Evolutionary conservation across 2,329 filamentous ascomycete genomes (phyloP).

Genomic region (Talaromyces verruculosus): DNA sequence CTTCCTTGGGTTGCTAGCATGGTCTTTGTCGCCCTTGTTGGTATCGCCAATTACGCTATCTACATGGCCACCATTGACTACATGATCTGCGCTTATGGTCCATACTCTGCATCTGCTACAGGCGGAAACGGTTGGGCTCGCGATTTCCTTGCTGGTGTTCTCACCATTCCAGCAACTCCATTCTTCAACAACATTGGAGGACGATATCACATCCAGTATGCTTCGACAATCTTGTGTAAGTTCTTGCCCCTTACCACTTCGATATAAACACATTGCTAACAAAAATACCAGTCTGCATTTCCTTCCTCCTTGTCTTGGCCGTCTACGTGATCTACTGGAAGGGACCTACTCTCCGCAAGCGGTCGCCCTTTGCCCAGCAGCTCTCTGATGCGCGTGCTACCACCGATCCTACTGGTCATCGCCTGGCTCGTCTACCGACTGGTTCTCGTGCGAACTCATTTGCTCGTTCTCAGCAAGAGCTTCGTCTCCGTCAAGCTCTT

Average conservation of each 20-base stretch:
- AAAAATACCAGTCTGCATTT: slow-evolving; percentile 50
- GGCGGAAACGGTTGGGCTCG: slow-evolving; percentile 67
- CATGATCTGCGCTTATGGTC: slow-evolving; percentile 66
- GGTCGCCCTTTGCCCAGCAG: slow-evolving; percentile 65
- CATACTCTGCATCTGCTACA: slow-evolving; percentile 65
- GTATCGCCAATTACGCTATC: slow-evolving; percentile 63
- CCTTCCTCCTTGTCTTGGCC: slow-evolving; percentile 60
- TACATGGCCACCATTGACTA: slow-evolving; percentile 69
- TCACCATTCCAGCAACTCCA: slow-evolving; percentile 61
- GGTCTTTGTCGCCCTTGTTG: slow-evolving; percentile 60
- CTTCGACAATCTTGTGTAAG: slow-evolving; percentile 61
- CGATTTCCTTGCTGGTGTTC: slow-evolving; percentile 63
- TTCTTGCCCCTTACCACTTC: slow-evolving; percentile 8
- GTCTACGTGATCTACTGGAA: slow-evolving; percentile 68
- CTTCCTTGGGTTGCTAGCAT: slow-evolving; percentile 64
- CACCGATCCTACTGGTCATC: slow-evolving; percentile 32
- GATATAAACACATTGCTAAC: slow-evolving; percentile 3
- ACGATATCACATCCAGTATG: slow-evolving; percentile 58
- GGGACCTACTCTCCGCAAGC: slow-evolving; percentile 59
- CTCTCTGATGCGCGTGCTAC: slow-evolving; percentile 50
- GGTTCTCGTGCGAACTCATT: slow-evolving; percentile 40
- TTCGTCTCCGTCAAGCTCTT: slow-evolving; percentile 37
- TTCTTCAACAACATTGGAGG: slow-evolving; percentile 54
- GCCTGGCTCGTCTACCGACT: slow-evolving; percentile 37
- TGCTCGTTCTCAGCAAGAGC: slow-evolving; percentile 41